Conservation (phyloP, 495 filamentous ascomycete species). For the Podospora sp. region DNA sequence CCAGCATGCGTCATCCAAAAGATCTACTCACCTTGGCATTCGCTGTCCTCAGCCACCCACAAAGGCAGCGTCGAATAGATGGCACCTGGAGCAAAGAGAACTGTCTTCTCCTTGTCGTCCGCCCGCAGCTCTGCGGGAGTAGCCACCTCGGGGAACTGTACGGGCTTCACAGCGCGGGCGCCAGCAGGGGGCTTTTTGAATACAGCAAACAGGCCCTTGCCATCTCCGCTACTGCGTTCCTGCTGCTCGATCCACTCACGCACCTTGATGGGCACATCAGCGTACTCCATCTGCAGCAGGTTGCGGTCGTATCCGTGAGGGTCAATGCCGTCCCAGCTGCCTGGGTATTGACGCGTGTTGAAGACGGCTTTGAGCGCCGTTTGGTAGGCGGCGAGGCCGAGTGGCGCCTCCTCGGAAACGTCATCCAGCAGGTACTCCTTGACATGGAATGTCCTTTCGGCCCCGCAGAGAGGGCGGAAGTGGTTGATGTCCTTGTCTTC, state of each 20-base stretch:
- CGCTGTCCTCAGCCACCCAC: slow-evolving; percentile 39
- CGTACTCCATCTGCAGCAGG: slow-evolving; percentile 40
- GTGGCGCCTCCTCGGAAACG: slow-evolving; percentile 30
- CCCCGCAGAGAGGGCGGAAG: slow-evolving; percentile 30
- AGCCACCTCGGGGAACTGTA: slow-evolving; percentile 25
- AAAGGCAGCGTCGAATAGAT: slow-evolving; percentile 38
- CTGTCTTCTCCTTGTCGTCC: slow-evolving; percentile 31
- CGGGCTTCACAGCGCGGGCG: slow-evolving; percentile 14
- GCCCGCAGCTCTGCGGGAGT: slow-evolving; percentile 21
- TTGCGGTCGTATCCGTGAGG: slow-evolving; percentile 41
- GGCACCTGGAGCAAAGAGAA: slow-evolving; percentile 41
- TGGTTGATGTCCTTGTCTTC: slow-evolving; percentile 4
- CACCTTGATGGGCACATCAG: slow-evolving; percentile 33
- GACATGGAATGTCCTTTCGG: slow-evolving; percentile 30
- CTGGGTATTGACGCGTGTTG: slow-evolving; percentile 35
- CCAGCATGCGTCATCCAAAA: slow-evolving; percentile 1
- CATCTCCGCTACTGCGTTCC: slow-evolving; percentile 28
- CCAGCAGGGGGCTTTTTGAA: slow-evolving; percentile 24
- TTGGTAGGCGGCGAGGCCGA: slow-evolving; percentile 32
- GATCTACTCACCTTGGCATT: slow-evolving; percentile 33
- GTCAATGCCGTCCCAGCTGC: slow-evolving; percentile 43
- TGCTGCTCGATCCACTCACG: slow-evolving; percentile 44
- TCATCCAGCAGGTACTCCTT: slow-evolving; percentile 39
- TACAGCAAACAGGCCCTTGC: slow-evolving; percentile 37
- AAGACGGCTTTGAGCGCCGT: slow-evolving; percentile 38